These are phyloP conservation scores for Coffea humblotiana DNA, from an alignment of 305 asterid genomes.

Conservation along the genomic window DNA sequence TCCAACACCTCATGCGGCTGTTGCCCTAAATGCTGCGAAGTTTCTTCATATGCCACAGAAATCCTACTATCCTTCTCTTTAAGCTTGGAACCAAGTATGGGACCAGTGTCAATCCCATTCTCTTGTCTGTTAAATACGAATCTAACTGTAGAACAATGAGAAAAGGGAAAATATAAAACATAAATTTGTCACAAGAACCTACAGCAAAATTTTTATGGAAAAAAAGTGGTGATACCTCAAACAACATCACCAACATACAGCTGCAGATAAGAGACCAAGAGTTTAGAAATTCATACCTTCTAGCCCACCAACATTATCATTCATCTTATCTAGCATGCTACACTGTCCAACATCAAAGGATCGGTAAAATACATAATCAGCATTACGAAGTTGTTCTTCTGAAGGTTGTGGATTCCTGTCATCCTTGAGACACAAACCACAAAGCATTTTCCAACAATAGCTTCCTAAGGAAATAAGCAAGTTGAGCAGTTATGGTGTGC, in stretches of 20 bases:
- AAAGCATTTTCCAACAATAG: conserved; percentile 85
- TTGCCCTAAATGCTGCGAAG: not conserved
- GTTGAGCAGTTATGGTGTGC: conserved; percentile 19
- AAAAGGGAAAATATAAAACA: conserved; percentile 36
- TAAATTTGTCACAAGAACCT: conserved; percentile 19
- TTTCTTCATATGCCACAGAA: conserved; percentile 20
- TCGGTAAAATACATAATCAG: conserved; percentile 73
- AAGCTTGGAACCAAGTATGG: conserved; percentile 27
- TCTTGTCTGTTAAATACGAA: conserved; percentile 65
- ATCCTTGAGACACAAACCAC: conserved; percentile 77
- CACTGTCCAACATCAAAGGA: conserved; percentile 64
- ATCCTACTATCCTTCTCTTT: conserved; percentile 26
- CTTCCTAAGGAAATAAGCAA: conserved; percentile 53
- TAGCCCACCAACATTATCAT: conserved; percentile 69
- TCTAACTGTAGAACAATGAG: conserved; percentile 55
- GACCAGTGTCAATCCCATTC: conserved; percentile 27
- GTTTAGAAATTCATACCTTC: conserved; percentile 52
- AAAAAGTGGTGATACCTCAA: not conserved
- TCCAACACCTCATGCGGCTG: not conserved
- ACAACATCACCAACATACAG: not conserved
- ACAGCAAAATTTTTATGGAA: conserved; percentile 9
- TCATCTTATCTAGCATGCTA: conserved; percentile 53
- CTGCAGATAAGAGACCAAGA: conserved; percentile 11
- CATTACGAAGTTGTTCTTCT: conserved; percentile 55
- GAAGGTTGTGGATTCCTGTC: conserved; percentile 81